Conservation (phyloP, 306 rosid genomes). For the Chamaecrista fasciculata region DNA sequence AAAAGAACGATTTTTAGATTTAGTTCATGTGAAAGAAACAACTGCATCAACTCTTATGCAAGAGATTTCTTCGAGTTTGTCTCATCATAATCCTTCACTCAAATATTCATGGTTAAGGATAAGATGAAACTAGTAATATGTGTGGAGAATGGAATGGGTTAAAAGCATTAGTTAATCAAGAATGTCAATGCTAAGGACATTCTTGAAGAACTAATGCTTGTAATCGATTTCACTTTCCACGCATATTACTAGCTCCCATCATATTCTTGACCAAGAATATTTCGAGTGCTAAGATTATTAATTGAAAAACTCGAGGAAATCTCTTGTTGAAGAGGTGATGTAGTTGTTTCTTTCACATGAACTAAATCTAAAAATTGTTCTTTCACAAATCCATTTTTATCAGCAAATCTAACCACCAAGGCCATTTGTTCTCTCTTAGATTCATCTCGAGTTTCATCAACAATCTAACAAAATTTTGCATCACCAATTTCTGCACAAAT, state of each 20-base stretch:
- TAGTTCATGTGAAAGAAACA: background rate
- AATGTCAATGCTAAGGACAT: background rate
- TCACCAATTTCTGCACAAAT: background rate
- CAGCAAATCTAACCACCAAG: background rate
- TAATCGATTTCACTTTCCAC: background rate
- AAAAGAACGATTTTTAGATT: background rate
- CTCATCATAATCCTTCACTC: background rate
- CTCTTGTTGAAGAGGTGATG: background rate
- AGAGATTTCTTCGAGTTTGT: background rate
- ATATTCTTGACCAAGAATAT: background rate
- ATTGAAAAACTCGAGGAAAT: background rate
- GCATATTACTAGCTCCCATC: background rate
- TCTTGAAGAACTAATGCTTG: background rate
- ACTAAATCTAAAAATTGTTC: background rate
- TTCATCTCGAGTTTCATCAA: background rate
- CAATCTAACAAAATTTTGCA: background rate
- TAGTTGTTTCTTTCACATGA: background rate
- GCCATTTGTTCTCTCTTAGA: background rate
- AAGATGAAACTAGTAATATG: background rate
- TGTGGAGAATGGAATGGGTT: background rate
- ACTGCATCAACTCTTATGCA: background rate
- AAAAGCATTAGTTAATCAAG: background rate
- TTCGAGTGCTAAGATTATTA: background rate
- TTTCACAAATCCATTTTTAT: background rate
- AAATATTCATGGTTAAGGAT: background rate